phyloP scores from a whole-genome alignment of 2,329 filamentous ascomycete genomes.

The Phaeosphaeriaceae sp. region DNA sequence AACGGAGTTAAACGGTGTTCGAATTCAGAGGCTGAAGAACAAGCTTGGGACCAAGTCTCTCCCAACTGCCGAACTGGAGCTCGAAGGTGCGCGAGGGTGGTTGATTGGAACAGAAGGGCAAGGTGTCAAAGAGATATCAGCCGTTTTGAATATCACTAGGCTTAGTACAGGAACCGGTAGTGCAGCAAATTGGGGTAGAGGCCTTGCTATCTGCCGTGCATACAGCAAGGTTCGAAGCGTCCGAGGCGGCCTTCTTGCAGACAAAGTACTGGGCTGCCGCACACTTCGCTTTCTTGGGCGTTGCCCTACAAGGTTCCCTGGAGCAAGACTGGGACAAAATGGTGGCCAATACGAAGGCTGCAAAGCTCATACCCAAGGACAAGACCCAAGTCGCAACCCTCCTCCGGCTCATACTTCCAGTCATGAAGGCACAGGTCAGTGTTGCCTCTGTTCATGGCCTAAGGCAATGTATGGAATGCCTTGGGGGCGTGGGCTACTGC shows the following conservation, averaged over 20 bases:
- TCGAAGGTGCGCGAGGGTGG: slow-evolving; percentile 50
- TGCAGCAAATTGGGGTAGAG: slow-evolving; percentile 62
- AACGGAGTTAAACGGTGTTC: slow-evolving; percentile 68
- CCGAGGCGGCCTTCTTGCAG: slow-evolving; percentile 54
- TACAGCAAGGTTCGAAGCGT: slow-evolving; percentile 65
- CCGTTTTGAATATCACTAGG: slow-evolving; percentile 71
- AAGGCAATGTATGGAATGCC: slow-evolving; percentile 64
- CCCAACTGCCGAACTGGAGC: slow-evolving; percentile 74
- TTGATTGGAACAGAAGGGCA: slow-evolving; percentile 70
- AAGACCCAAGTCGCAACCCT: slow-evolving; percentile 18
- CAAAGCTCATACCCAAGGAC: slow-evolving; percentile 28
- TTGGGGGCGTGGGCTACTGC: slow-evolving; percentile 71
- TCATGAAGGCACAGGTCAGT: slow-evolving; percentile 34
- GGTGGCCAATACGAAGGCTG: slow-evolving; percentile 25
- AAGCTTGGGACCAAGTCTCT: slow-evolving; percentile 74
- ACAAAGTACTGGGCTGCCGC: slow-evolving; percentile 65
- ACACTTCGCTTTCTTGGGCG: slow-evolving; percentile 62
- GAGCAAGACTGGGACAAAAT: slow-evolving; percentile 53
- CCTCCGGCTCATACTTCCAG: slow-evolving; percentile 32
- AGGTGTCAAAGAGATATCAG: slow-evolving; percentile 71
- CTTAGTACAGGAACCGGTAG: slow-evolving; percentile 63
- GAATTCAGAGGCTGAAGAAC: slow-evolving; percentile 72
- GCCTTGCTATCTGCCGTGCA: slow-evolving; percentile 63
- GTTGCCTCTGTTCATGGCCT: slow-evolving; percentile 54
- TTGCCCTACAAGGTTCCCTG: slow-evolving; percentile 61